Evolutionary conservation across 2,329 filamentous ascomycete species (phyloP), one percentile per base, ranked within the genome.

Genomic region (Calonectria fujianensis): DNA sequence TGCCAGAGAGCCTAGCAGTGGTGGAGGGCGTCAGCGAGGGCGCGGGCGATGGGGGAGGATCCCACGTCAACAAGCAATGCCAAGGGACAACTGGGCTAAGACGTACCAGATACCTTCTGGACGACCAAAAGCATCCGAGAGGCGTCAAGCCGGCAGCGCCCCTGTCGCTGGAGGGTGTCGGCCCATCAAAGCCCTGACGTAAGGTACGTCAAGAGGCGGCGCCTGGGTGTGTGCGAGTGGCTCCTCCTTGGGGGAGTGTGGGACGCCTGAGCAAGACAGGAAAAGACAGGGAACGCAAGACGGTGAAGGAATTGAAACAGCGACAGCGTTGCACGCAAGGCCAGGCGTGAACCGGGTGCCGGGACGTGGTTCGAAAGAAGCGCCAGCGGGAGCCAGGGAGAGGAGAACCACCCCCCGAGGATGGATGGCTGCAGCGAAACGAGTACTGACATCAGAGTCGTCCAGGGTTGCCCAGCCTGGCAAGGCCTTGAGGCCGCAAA

Each of bases 281-380:
- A 81, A 80, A 63, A 80, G 78, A 75, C 76, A 72, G 76, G 78
- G 78, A 81, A 78, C 74, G 74, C 80, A 78, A 81, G 80, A 81
- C 80, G 80, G 80, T 81, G 80, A 81, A 81, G 77, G 76, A 78
- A 80, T 81, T 81, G 80, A 81, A 81, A 81, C 80, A 81, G 69
- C 76, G 57, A 80, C 80, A 74, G 67, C 32, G 65, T 52, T 66
- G 57, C 31, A 32, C 50, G 32, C 45, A 68, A 69, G 70, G 52
- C 52, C 65, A 73, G 70, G 70, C 57, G 70, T 63, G 65, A 73
- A 59, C 52, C 59, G 65, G 72, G 35, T 61, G 39, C 67, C 52
- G 64, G 61, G 72, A 59, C 45, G 65, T 70, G 51, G 72, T 69
- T 69, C 71, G 63, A 68, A 71, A 75, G 70, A 71, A 70, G 74